Conservation (phyloP, 139 green algal species). For the Chlamydomonas sphaeroides region DNA sequence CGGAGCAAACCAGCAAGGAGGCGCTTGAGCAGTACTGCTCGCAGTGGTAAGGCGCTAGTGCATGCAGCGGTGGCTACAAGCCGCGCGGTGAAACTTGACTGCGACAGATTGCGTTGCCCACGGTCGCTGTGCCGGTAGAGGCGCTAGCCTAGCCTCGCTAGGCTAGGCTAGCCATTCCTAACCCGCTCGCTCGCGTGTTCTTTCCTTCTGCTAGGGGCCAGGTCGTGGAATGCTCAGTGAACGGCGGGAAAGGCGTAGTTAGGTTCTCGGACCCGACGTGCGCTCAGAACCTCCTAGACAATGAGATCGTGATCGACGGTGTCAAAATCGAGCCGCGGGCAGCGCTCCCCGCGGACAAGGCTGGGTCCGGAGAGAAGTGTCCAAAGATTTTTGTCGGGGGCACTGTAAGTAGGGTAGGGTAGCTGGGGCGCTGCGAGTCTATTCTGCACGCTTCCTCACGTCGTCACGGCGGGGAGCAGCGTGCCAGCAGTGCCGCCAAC, state of each 20-base stretch:
- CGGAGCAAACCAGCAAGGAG: constrained; percentile 27
- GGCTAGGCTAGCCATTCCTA: constrained; percentile 22
- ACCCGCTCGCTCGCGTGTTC: background rate
- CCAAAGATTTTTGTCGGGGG: constrained; percentile 88
- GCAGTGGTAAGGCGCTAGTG: constrained; percentile 37
- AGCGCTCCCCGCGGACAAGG: constrained; percentile 70
- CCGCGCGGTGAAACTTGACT: too few species aligned
- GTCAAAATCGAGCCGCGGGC: constrained; percentile 78
- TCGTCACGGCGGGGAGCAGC: background rate
- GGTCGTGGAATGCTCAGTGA: constrained; percentile 39
- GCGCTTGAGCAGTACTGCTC: constrained; percentile 24
- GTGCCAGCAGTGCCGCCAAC: too few species aligned
- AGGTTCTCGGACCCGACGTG: constrained; percentile 42
- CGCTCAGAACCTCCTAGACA: constrained; percentile 34
- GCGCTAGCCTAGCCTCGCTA: too few species aligned
- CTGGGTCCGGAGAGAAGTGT: constrained; percentile 58
- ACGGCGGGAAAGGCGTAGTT: constrained; percentile 24
- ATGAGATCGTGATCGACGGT: constrained; percentile 73
- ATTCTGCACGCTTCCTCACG: too few species aligned
- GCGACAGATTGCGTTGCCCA: background rate
- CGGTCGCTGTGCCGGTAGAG: too few species aligned
- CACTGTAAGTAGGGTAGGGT: constrained; percentile 58
- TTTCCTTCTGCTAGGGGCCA: constrained; percentile 33
- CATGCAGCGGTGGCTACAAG: too few species aligned
- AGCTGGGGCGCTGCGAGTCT: too few species aligned